Conservation (phyloP, 2,329 filamentous ascomycete genomes). For the Cyphellophora attinorum region DNA sequence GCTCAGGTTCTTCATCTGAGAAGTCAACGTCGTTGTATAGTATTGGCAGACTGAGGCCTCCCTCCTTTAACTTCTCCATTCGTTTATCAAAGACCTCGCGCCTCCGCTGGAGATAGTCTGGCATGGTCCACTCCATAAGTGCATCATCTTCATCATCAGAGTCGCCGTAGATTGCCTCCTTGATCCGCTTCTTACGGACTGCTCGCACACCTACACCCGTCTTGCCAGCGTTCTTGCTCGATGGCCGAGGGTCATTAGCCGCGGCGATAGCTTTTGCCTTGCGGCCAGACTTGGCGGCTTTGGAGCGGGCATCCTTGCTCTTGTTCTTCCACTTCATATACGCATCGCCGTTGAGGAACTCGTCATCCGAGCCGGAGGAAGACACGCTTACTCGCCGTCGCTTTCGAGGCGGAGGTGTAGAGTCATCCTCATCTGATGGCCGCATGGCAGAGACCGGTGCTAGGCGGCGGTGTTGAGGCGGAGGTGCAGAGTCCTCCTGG, state of each 20-base stretch:
- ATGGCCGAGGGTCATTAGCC: conserved; percentile 27
- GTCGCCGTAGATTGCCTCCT: conserved; percentile 29
- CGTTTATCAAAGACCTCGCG: conserved; percentile 58
- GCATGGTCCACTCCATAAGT: conserved; percentile 51
- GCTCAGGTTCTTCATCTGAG: conserved; percentile 55
- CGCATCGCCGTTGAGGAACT: too few relatives aligned
- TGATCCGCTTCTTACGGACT: conserved; percentile 22
- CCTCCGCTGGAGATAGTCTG: conserved; percentile 64
- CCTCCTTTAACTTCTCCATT: conserved; percentile 50
- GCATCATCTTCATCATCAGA: conserved; percentile 44
- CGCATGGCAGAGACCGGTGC: too few relatives aligned
- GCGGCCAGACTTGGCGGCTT: conserved; percentile 36
- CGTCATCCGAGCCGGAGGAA: too few relatives aligned
- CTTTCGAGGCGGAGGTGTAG: conserved; percentile 2
- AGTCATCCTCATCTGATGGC: conserved; percentile 9
- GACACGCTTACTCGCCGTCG: conserved; percentile 3
- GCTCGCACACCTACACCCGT: conserved; percentile 21
- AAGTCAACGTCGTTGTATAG: conserved; percentile 67
- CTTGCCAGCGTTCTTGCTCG: conserved; percentile 10
- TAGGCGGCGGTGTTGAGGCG: too few relatives aligned
- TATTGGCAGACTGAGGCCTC: conserved; percentile 67
- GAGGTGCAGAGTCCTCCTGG: too few relatives aligned
- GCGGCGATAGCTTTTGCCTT: conserved; percentile 38
- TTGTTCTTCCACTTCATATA: conserved; percentile 58
- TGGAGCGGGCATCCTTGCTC: conserved; percentile 45